These are phyloP conservation scores for Metarhizium robertsii DNA, from an alignment of 2,329 filamentous ascomycete genomes.

Conservation along the genomic window DNA sequence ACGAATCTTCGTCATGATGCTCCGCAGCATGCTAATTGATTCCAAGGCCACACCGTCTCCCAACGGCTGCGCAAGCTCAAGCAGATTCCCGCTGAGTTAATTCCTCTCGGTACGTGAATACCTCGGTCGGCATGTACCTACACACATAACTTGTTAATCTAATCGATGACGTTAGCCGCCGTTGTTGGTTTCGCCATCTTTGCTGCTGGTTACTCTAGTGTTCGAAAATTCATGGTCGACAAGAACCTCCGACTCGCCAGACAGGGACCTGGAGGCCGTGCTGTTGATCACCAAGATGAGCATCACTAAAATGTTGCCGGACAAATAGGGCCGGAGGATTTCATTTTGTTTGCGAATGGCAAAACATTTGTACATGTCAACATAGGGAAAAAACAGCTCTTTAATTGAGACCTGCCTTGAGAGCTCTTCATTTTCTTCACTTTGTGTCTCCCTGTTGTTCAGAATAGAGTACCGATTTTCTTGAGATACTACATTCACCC, in stretches of 20 bases:
- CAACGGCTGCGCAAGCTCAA: constrained; percentile 86
- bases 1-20: neutral
- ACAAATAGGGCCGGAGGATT: constrained; percentile 1
- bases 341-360: constrained; percentile 5
- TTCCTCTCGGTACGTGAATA: constrained; percentile 67
- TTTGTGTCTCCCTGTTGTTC: constrained; percentile 16
- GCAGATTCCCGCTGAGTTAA: constrained; percentile 86
- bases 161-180: constrained; percentile 45
- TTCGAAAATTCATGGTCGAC: constrained; percentile 77
- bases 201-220: constrained; percentile 74
- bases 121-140: neutral
- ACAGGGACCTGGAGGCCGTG: constrained; percentile 41
- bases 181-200: constrained; percentile 79
- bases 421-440: constrained; percentile 6
- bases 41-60: constrained; percentile 84
- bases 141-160: neutral
- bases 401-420: constrained; percentile 9
- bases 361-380: constrained; percentile 11
- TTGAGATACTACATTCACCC: constrained; percentile 13
- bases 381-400: constrained; percentile 2
- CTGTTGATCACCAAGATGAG: constrained; percentile 21
- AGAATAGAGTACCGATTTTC: constrained; percentile 3
- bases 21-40: neutral
- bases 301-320: neutral
- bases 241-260: constrained; percentile 84